Evolutionary conservation across 345 rosid species (phyloP).

Genomic region (Lepidium didymum): DNA sequence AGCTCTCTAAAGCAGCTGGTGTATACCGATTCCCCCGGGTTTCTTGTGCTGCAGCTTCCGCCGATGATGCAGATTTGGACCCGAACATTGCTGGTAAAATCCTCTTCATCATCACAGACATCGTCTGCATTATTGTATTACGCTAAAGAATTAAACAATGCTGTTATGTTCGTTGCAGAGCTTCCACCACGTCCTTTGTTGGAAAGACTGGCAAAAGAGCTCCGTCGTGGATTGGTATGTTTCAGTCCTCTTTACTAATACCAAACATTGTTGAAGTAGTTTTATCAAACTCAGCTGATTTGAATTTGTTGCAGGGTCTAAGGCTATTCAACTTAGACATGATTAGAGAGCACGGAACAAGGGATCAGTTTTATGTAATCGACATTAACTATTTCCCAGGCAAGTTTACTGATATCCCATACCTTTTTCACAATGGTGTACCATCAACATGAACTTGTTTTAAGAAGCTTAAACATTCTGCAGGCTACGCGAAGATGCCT

Average conservation of each 20-base stretch:
- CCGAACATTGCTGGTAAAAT: constrained; percentile 51
- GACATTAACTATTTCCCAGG: constrained; percentile 79
- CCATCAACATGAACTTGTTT: background rate
- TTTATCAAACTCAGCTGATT: background rate
- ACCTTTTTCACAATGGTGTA: background rate
- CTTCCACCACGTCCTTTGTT: constrained; percentile 72
- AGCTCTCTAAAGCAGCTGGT: constrained; percentile 41
- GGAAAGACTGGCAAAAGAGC: constrained; percentile 76
- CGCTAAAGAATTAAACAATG: background rate
- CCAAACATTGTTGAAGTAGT: background rate
- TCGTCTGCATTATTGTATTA: background rate
- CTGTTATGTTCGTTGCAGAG: constrained; percentile 36
- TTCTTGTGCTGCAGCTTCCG: constrained; percentile 67
- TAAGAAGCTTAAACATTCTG: background rate
- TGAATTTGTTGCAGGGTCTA: constrained; percentile 42
- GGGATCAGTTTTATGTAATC: constrained; percentile 63
- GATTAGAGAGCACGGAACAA: constrained; percentile 64
- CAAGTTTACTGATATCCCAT: constrained; percentile 19
- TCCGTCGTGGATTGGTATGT: constrained; percentile 55
- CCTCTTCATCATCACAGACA: background rate
- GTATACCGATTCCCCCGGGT: constrained; percentile 61
- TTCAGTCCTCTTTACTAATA: background rate
- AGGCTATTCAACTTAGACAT: constrained; percentile 75
- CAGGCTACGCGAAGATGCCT: constrained; percentile 89
- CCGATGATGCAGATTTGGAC: constrained; percentile 63